phyloP scores from a whole-genome alignment of 257 asterid genomes.

The Hygrophila difformis region DNA sequence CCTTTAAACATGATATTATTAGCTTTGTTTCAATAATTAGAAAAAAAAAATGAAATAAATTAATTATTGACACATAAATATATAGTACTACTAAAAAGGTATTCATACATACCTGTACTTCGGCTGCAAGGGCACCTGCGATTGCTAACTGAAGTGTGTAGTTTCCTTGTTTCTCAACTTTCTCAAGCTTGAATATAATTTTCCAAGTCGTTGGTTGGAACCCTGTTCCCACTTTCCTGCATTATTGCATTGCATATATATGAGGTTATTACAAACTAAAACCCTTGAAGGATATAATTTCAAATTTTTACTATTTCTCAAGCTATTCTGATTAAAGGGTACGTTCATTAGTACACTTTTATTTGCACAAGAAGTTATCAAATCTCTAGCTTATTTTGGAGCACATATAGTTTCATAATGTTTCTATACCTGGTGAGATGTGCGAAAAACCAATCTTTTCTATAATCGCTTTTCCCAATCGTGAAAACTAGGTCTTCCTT shows the following conservation, averaged over 20 bases:
- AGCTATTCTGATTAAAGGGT: too few species aligned
- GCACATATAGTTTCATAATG: too few species aligned
- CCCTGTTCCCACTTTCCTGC: slow-evolving; percentile 25
- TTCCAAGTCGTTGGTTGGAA: slow-evolving; percentile 40
- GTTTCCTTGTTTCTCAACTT: slow-evolving; percentile 11
- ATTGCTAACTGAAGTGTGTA: slow-evolving; percentile 51
- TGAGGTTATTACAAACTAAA: background rate
- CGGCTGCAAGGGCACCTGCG: slow-evolving; percentile 40
- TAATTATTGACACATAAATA: too few species aligned
- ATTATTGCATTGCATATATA: background rate
- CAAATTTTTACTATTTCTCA: background rate
- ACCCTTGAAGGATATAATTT: background rate
- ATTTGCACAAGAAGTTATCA: too few species aligned
- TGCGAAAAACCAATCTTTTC: slow-evolving; percentile 34
- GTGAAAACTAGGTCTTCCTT: slow-evolving; percentile 23
- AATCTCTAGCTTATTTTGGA: too few species aligned
- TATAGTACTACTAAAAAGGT: too few species aligned
- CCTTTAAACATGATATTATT: too few species aligned
- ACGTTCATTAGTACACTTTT: too few species aligned
- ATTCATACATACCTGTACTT: slow-evolving; percentile 41
- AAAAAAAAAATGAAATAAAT: too few species aligned
- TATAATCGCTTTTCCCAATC: slow-evolving; percentile 25
- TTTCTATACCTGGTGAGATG: slow-evolving; percentile 31
- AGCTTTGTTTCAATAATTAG: too few species aligned
- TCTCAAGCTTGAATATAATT: slow-evolving; percentile 23